Evolutionary conservation across 2,329 filamentous ascomycete genomes (phyloP).

Genomic region (Cladosporium cucumerinum): DNA sequence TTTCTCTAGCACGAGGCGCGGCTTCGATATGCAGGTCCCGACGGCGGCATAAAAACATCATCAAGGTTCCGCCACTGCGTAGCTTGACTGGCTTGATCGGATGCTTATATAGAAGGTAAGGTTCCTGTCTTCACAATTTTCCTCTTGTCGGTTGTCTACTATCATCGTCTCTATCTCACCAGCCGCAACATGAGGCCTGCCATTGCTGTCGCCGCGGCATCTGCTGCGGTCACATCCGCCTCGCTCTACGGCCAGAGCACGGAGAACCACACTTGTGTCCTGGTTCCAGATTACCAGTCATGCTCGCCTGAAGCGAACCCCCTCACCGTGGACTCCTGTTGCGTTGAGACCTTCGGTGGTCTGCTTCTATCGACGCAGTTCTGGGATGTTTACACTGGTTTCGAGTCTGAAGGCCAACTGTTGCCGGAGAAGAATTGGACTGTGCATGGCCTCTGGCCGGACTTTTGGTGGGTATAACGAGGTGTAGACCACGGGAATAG

Average conservation of each 20-base stretch:
- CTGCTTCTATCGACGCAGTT: slow-evolving; percentile 61
- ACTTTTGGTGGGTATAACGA: slow-evolving; percentile 40
- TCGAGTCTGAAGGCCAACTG: slow-evolving; percentile 56
- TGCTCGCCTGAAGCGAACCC: slow-evolving; percentile 48
- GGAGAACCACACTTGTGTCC: slow-evolving; percentile 56
- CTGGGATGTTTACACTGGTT: slow-evolving; percentile 63
- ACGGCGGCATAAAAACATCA: background rate
- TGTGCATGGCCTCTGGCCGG: slow-evolving; percentile 59
- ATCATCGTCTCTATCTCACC: background rate
- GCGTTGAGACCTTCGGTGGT: slow-evolving; percentile 62
- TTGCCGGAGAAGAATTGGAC: slow-evolving; percentile 58
- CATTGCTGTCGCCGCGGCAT: slow-evolving; percentile 15
- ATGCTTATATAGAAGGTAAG: background rate
- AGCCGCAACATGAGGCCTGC: slow-evolving; percentile 21
- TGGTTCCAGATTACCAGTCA: slow-evolving; percentile 43
- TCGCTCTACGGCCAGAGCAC: slow-evolving; percentile 48
- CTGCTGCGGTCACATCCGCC: slow-evolving; percentile 28
- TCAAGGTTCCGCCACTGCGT: background rate
- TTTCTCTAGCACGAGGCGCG: slow-evolving; percentile 9
- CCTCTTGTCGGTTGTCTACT: background rate
- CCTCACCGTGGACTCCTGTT: slow-evolving; percentile 56
- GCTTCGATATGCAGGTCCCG: slow-evolving; percentile 9
- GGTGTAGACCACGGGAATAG: background rate
- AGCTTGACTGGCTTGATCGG: background rate
- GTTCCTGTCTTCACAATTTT: background rate